These are phyloP conservation scores for Pythium rishiriense DNA, from an alignment of 352 stramenopile species.

Conservation along the genomic window DNA sequence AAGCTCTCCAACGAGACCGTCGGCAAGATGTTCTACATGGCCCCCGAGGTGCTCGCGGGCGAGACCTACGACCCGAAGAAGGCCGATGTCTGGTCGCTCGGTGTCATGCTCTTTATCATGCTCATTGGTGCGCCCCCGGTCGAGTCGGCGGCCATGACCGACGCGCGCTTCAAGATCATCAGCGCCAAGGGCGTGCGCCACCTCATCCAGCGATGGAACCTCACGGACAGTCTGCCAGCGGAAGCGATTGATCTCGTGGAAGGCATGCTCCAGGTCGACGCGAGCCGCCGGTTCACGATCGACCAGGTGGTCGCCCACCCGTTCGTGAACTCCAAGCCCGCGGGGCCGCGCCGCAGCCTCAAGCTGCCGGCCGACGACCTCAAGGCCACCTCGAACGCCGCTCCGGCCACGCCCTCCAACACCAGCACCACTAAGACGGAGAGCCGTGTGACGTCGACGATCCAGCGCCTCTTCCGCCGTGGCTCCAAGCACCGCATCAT, in stretches of 20 bases:
- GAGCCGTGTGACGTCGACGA: conserved; percentile 18
- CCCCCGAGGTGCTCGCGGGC: conserved; percentile 71
- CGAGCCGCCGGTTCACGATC: conserved; percentile 56
- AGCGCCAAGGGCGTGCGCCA: conserved; percentile 53
- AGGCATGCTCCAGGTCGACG: conserved; percentile 63
- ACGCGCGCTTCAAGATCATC: conserved; percentile 71
- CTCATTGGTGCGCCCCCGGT: conserved; percentile 65
- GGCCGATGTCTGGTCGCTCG: conserved; percentile 84
- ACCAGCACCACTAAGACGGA: conserved; percentile 9
- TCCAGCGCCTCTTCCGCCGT: conserved; percentile 32
- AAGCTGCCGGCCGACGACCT: conserved; percentile 16
- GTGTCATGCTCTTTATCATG: conserved; percentile 88
- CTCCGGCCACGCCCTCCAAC: conserved; percentile 6
- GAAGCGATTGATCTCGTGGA: conserved; percentile 63
- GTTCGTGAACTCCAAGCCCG: conserved; percentile 43
- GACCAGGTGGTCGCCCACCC: conserved; percentile 58
- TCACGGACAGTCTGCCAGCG: conserved; percentile 52
- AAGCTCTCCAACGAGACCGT: conserved; percentile 53
- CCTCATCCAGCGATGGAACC: conserved; percentile 67
- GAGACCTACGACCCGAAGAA: conserved; percentile 67
- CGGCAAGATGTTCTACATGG: conserved; percentile 88
- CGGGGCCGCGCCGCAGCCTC: conserved; percentile 5
- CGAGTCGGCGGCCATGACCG: conserved; percentile 50
- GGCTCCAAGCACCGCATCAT: conserved; percentile 32
- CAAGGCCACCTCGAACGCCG: conserved; percentile 12